Base-by-base conservation (phyloP, 208 protist species). In the Endotrypanum monterogeii region DNA sequence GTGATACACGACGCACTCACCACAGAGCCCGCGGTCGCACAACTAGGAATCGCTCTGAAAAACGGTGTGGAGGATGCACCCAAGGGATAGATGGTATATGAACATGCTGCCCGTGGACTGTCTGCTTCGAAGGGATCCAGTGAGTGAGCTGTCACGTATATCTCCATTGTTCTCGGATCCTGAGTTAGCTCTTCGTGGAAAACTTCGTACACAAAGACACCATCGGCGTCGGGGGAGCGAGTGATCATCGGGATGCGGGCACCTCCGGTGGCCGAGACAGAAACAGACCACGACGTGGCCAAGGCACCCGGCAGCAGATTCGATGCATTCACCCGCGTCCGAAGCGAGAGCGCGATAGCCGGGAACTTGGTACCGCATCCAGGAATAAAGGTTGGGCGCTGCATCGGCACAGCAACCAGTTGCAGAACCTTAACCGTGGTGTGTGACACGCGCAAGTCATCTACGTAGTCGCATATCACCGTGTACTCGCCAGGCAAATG, bases 391-490 rank as follows among this genome's bases (percentile, higher is more conserved):
- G 71, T 57, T 0, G 83, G 86, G 9, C 71, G 37, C 25, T 75
- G 78, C 58, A 93, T 67, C 32, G 84, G 70, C 56, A 73, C 50
- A 41, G 86, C 72, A 12, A 78, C 32, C 12, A 91, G 54, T 35
- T 73, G 50, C 61, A 88, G 56, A 37, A 70, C 32, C 39, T 44
- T 44, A 18, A n/a, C 76, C 14, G 80, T 57, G 28, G 35, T 69
- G 74, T 83, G 79, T 50, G 41, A 55, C 39, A 56, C 46, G 23
- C 72, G 61, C 7, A 91, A 68, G 57, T 83, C 74, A 67, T 93
- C 89, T 12, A 62, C 56, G 82, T 93, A 91, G 54, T 60, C 63
- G 73, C 89, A 91, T 51, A 76, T 79, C 32, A 93, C 67, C 18
- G 67, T 79, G 81, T 86, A 89, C 28, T 2, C 61, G 18, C 89